Evolutionary conservation across 495 filamentous ascomycete species (phyloP), one percentile per base, ranked within the genome.

Genomic region (Penicillium coffeae): DNA sequence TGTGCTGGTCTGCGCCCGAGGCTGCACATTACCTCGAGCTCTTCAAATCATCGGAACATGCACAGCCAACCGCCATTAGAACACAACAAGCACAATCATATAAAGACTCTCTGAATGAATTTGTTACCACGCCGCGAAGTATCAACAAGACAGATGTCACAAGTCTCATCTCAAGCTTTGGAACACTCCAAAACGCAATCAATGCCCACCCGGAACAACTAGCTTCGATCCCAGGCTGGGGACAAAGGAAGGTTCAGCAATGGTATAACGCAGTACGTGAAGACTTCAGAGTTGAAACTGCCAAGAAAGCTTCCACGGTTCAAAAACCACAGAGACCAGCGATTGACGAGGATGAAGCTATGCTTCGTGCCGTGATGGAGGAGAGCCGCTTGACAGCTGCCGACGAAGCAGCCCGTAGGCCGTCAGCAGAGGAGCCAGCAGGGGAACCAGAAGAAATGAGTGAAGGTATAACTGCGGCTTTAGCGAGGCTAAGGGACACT

Each of bases 81-180:
- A 87, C 88, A 4, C 85, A 89, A 52, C 88, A 93, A 63, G 79
- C 86, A 1, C 85, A 83, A 40, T 81, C 83, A 12, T 96, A 96
- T 56, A 77, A 82, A n/a, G 88, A 95, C 48, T 85, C 85, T 34
- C 71, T 99, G 34, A 83, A 91, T n/a, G 93, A 96, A 58, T 95
- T 97, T 59, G 83, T 96, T 30, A 97, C 94, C 0, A 81, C 85
- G 3, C 90, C 94, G 7, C 74, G 91, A 42, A 87, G 83, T 22
- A 84, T 99, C 56, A 99, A 96, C 64, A 96, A 95, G 65, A 88
- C 90, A 3, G 92, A 99, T 66, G 88, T 94, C 0, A 82, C 95
- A 2, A 85, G 86, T 33, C 70, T 97, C 33, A 88, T 96, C 6
- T 83, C 85, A 30, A 87, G 83, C 13, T 97, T 96, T 71, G 94